phyloP scores from a whole-genome alignment of 768 basidiomycete species.

The Trametes cinnabarina region DNA sequence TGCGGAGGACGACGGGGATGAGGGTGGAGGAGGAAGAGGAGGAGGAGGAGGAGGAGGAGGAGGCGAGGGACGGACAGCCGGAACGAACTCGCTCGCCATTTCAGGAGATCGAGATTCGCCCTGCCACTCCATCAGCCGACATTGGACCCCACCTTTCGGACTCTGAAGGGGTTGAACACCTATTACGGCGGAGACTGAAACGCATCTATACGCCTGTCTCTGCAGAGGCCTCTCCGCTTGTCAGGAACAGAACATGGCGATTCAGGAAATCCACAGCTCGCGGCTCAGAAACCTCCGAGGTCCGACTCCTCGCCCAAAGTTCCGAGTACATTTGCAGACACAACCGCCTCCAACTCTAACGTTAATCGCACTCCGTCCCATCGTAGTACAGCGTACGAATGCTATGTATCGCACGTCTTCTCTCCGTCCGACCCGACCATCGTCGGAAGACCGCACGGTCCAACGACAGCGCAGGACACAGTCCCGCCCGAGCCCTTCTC shows the following conservation, averaged over 20 bases:
- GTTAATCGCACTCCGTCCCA: neutral
- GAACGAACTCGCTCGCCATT: neutral
- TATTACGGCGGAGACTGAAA: neutral
- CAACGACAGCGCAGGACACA: neutral
- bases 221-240: too few species aligned
- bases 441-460: neutral
- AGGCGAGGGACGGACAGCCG: neutral
- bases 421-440: neutral
- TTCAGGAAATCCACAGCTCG: too few species aligned
- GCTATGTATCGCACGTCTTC: too few species aligned
- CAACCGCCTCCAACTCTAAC: neutral
- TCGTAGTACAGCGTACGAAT: neutral
- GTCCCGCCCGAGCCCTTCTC: neutral
- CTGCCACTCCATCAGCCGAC: neutral
- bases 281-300: too few species aligned
- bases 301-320: neutral
- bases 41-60: neutral
- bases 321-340: too few species aligned
- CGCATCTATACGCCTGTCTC: too few species aligned
- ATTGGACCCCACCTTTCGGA: too few species aligned
- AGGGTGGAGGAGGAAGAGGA: neutral
- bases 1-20: conserved; percentile 6
- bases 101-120: neutral
- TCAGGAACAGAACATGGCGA: too few species aligned
- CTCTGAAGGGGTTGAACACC: neutral